Evolutionary conservation across 2,329 filamentous ascomycete genomes (phyloP), one percentile per base, ranked within the genome.

Genomic region (Sporothrix pallida): DNA sequence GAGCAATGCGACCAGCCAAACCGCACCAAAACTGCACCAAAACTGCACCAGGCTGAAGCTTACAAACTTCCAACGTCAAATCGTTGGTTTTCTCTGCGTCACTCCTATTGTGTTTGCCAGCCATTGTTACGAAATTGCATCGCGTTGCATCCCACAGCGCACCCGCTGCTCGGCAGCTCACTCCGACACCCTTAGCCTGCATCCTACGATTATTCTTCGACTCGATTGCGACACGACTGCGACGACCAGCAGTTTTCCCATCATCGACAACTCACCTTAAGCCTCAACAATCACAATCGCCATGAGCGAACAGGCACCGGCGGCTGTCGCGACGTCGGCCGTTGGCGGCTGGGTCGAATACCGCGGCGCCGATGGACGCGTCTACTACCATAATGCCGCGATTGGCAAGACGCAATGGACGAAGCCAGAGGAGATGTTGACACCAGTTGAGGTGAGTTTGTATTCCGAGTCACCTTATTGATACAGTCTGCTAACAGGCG

Each of bases 361-460:
- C 78, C 91, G 90, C 78, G 93, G 92, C 77, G 84, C 90, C 2
- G 94, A 97, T 79, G 95, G 95, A 76, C 90, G 93, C 77, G 87
- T 90, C 65, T 99, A 99, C 82, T 99, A 97, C 82, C 97, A 95
- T 86, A 97, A 99, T 81, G 84, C 90, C 13, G 84, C 89, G 75
- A 97, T 94, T 17, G 97, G 97, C 81, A 89, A 88, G 76, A 98
- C 96, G 46, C 92, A 95, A 88, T 99, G 96, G 96, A 91, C 90
- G 56, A 98, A 98, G 84, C 97, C 96, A 3, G 89, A 92, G 80
- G 96, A 97, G 63, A 86, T 97, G 83, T 95, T 97, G 92, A 91
- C 89, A 26, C 88, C 90, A 7, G 89, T 91, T 70, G 94, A 97
- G 89, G 94, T 95, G 83, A 76, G 76, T 72, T 48, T 37, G 31